Evolutionary conservation across 768 basidiomycete species (phyloP).

Genomic region (Trametes meyenii): DNA sequence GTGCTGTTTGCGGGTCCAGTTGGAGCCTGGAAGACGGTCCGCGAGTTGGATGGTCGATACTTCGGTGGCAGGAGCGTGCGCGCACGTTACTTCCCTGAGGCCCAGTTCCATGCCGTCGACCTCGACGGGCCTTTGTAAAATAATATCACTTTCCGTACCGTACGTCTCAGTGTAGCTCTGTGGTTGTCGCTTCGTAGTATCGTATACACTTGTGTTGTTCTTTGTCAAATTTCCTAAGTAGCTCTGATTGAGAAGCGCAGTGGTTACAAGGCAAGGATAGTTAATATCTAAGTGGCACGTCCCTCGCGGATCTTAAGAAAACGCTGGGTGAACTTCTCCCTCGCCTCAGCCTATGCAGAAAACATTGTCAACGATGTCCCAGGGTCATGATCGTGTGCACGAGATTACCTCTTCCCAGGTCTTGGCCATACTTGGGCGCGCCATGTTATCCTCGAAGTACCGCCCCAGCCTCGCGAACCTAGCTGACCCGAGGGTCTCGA

Average conservation of each 20-base stretch:
- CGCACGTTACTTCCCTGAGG: slow-evolving; percentile 80
- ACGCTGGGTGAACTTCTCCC: too few relatives aligned
- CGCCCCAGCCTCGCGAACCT: slow-evolving; percentile 51
- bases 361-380: too few relatives aligned
- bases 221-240: not conserved
- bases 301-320: too few relatives aligned
- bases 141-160: not conserved
- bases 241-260: too few relatives aligned
- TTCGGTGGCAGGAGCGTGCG: slow-evolving; percentile 87
- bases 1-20: slow-evolving; percentile 89
- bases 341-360: too few relatives aligned
- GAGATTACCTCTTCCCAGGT: slow-evolving; percentile 2
- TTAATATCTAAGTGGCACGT: too few relatives aligned
- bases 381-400: too few relatives aligned
- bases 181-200: not conserved
- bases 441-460: slow-evolving; percentile 43
- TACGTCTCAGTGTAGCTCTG: not conserved
- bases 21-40: slow-evolving; percentile 94
- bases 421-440: slow-evolving; percentile 5
- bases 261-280: too few relatives aligned
- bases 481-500: slow-evolving; percentile 44
- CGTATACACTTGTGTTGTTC: not conserved
- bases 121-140: slow-evolving; percentile 48
- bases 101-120: slow-evolving; percentile 49
- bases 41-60: slow-evolving; percentile 90